These are phyloP conservation scores for Alternaria metachromatica DNA, from an alignment of 2,329 filamentous ascomycete species.

Conservation along the genomic window DNA sequence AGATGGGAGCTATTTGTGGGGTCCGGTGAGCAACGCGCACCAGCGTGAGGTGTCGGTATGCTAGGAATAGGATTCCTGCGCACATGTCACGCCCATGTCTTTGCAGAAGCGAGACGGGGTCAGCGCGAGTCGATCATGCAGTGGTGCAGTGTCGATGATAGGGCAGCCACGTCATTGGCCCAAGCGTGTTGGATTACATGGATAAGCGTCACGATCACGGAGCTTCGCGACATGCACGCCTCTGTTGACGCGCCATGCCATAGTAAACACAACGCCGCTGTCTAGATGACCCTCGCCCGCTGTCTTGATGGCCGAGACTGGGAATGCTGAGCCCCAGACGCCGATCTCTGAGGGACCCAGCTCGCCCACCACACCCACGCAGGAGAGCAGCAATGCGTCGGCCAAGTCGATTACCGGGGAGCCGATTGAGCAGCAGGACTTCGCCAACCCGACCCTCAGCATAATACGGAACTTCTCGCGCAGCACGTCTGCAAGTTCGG, in stretches of 20 bases:
- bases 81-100: neutral
- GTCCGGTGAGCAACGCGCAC: neutral
- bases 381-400: constrained; percentile 40
- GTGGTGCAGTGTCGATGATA: neutral
- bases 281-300: constrained; percentile 27
- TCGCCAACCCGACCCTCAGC: constrained; percentile 42
- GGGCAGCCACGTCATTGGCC: constrained; percentile 17
- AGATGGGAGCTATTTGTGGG: neutral
- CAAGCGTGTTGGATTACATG: constrained; percentile 12
- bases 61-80: neutral
- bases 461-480: constrained; percentile 39
- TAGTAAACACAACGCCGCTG: constrained; percentile 7
- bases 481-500: constrained; percentile 33
- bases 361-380: constrained; percentile 46
- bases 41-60: neutral
- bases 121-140: neutral
- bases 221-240: constrained; percentile 2
- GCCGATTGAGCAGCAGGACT: constrained; percentile 38
- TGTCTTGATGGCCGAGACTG: constrained; percentile 38
- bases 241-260: constrained; percentile 10
- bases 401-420: constrained; percentile 22
- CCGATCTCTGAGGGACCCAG: constrained; percentile 19
- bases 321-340: constrained; percentile 32
- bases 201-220: constrained; percentile 13
- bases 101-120: neutral